Percentiles rank a stretch among this genome's conserved stretches.
Conservation (phyloP, 2,329 filamentous ascomycete species). For the Colletotrichum horii region DNA sequence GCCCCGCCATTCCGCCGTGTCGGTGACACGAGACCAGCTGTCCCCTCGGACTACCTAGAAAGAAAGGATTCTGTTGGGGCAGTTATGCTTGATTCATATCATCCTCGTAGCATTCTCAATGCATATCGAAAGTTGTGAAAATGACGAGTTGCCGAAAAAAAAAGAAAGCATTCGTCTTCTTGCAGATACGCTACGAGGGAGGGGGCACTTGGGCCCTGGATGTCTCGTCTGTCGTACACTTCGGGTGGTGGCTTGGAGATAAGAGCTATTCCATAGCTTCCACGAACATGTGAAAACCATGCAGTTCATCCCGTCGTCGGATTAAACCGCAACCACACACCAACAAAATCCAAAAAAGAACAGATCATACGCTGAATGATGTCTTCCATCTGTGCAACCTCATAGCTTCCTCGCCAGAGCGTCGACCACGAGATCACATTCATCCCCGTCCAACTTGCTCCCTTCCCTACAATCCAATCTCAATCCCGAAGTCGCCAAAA, state of each 20-base stretch:
- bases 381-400: not conserved
- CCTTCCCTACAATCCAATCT: not conserved
- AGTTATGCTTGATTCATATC: rapidly evolving
- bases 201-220: not conserved
- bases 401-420: not conserved
- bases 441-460: not conserved
- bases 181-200: not conserved
- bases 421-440: not conserved
- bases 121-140: not conserved
- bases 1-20: not conserved
- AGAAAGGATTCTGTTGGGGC: not conserved
- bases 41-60: not conserved
- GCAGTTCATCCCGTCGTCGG: not conserved
- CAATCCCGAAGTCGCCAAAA: not conserved
- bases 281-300: conserved; percentile 12
- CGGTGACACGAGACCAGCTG: not conserved
- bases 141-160: not conserved
- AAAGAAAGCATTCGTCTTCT: not conserved
- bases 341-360: not conserved
- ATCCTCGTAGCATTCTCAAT: not conserved
- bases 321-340: not conserved
- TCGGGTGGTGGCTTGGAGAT: not conserved
- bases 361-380: not conserved
- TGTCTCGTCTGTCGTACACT: not conserved
- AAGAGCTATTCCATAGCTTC: not conserved